phyloP scores from a whole-genome alignment of 345 rosid species.

The Brassica nigra region DNA sequence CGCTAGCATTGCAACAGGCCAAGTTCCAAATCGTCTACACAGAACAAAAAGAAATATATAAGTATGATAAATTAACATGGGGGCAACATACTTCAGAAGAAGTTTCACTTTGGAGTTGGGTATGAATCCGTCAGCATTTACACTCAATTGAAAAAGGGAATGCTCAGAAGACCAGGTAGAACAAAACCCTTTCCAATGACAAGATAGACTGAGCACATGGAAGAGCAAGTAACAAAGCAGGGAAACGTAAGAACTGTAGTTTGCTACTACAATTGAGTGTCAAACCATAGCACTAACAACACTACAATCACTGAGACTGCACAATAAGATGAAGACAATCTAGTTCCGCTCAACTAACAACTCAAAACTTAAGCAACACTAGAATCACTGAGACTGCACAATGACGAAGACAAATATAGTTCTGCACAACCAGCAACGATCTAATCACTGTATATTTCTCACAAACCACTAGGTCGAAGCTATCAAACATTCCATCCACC shows the following conservation, averaged over 20 bases:
- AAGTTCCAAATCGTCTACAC: slow-evolving; percentile 81
- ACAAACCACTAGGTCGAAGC: slow-evolving; percentile 6
- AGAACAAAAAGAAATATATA: slow-evolving; percentile 17
- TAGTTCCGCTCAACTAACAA: background rate
- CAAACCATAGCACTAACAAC: slow-evolving; percentile 1
- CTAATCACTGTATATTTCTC: slow-evolving; percentile 2
- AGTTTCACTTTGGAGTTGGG: background rate
- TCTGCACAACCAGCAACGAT: background rate
- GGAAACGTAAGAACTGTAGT: background rate
- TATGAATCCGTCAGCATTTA: background rate
- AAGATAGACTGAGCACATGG: background rate
- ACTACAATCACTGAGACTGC: background rate
- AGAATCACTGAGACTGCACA: background rate
- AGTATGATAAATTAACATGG: background rate
- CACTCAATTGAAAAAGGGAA: background rate
- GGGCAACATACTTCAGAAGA: background rate
- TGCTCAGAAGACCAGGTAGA: slow-evolving; percentile 8
- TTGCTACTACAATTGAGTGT: background rate
- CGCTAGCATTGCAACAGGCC: slow-evolving; percentile 97
- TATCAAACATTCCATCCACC: background rate
- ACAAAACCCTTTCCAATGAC: slow-evolving; percentile 1
- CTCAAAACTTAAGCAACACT: background rate
- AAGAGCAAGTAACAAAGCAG: slow-evolving; percentile 8
- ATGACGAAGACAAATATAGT: background rate
- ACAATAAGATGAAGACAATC: background rate